These are phyloP conservation scores for Epithemia pelagica DNA, from an alignment of 108 stramenopile species.

Conservation along the genomic window DNA sequence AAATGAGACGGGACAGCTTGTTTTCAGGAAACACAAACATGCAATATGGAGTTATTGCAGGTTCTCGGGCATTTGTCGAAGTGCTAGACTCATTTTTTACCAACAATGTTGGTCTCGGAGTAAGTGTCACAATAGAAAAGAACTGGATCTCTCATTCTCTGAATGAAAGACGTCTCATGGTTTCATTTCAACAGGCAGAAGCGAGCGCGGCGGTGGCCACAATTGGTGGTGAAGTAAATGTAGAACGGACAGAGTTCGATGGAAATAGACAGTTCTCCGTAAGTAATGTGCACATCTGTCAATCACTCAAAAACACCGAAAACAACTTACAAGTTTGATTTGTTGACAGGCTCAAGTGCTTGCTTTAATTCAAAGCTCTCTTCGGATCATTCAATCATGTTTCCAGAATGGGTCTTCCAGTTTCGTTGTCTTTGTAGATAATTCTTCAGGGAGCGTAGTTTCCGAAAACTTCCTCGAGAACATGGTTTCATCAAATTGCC, in stretches of 20 bases:
- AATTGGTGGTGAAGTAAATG: background rate
- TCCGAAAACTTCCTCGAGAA: background rate
- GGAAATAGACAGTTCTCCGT: background rate
- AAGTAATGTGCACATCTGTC: background rate
- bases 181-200: background rate
- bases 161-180: background rate
- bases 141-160: background rate
- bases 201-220: background rate
- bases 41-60: conserved; percentile 2
- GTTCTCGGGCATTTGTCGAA: background rate
- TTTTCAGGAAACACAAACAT: background rate
- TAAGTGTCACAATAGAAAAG: background rate
- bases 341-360: background rate
- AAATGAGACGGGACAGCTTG: background rate
- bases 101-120: background rate
- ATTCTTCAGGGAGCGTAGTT: background rate
- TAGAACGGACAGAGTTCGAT: conserved; percentile 3
- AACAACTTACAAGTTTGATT: background rate
- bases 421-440: conserved; percentile 4
- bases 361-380: background rate
- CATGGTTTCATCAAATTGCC: background rate
- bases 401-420: background rate
- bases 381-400: background rate
- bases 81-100: background rate
- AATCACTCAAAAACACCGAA: background rate